Evolutionary conservation across 2,329 filamentous ascomycete species (phyloP).

Genomic region (Ophiostoma triangulosporum): DNA sequence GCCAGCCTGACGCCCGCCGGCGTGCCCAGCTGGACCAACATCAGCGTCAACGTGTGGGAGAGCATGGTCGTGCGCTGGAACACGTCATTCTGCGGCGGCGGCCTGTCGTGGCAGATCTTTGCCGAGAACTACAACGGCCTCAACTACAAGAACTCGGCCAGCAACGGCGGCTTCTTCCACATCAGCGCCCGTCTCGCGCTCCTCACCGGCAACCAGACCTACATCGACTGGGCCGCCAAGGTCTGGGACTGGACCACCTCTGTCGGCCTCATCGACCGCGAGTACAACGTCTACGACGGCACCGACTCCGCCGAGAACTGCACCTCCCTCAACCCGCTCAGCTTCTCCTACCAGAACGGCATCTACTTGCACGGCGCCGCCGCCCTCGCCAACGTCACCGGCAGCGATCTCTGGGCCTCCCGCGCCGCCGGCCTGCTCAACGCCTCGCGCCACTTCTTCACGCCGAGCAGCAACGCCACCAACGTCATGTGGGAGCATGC

Average conservation of each 20-base stretch:
- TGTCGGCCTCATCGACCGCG: constrained; percentile 41
- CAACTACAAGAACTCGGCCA: constrained; percentile 70
- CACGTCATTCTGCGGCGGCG: constrained; percentile 50
- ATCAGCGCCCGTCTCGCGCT: constrained; percentile 62
- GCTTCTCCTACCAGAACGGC: constrained; percentile 53
- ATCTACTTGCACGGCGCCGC: constrained; percentile 53
- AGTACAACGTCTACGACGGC: constrained; percentile 49
- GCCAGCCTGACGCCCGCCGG: constrained; percentile 44
- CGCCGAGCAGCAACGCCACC: constrained; percentile 34
- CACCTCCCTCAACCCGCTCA: constrained; percentile 34
- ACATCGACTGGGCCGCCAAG: constrained; percentile 51
- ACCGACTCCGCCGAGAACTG: constrained; percentile 43
- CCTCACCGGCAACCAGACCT: constrained; percentile 52
- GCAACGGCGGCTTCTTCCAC: constrained; percentile 74
- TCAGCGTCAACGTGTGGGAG: constrained; percentile 61
- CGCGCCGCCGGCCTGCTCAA: constrained; percentile 39
- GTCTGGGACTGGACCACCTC: constrained; percentile 51
- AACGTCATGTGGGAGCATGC: constrained; percentile 52
- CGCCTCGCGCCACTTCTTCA: constrained; percentile 39
- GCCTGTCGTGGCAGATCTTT: constrained; percentile 73
- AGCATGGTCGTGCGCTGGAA: constrained; percentile 60
- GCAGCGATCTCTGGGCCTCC: constrained; percentile 36
- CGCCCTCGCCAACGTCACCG: constrained; percentile 48
- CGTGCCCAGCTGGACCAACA: constrained; percentile 53
- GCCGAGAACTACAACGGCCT: constrained; percentile 58